These are phyloP conservation scores for Penicillium sp. DNA, from an alignment of 2,329 filamentous ascomycete genomes.

Conservation along the genomic window DNA sequence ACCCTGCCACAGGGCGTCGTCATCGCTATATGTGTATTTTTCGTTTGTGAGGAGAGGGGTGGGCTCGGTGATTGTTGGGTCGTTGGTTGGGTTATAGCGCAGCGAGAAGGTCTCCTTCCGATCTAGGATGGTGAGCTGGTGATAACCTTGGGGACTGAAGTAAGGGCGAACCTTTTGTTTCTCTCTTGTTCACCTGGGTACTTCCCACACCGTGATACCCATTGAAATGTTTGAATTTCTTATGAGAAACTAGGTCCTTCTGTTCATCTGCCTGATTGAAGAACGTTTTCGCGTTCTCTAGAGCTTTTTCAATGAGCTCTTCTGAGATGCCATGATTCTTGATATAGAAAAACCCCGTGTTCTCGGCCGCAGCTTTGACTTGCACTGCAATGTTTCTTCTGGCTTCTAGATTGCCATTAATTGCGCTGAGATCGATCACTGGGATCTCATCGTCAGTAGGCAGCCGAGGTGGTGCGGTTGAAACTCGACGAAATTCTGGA, in stretches of 20 bases:
- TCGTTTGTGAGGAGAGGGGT: slow-evolving; percentile 47
- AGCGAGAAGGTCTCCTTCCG: slow-evolving; percentile 54
- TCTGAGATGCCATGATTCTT: slow-evolving; percentile 50
- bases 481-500: slow-evolving; percentile 46
- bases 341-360: slow-evolving; percentile 59
- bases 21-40: slow-evolving; percentile 44
- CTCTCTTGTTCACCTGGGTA: slow-evolving; percentile 33
- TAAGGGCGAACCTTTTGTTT: slow-evolving; percentile 30
- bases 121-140: slow-evolving; percentile 35
- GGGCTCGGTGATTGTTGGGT: slow-evolving; percentile 47
- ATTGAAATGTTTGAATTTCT: slow-evolving; percentile 47
- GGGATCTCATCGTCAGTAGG: slow-evolving; percentile 52
- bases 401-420: slow-evolving; percentile 36
- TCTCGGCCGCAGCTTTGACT: slow-evolving; percentile 50
- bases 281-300: slow-evolving; percentile 35
- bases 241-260: slow-evolving; percentile 40
- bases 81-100: slow-evolving; percentile 55
- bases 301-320: slow-evolving; percentile 18
- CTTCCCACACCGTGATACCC: slow-evolving; percentile 43
- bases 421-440: slow-evolving; percentile 52
- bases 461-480: slow-evolving; percentile 42
- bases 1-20: slow-evolving; percentile 56
- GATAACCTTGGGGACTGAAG: neutral
- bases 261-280: slow-evolving; percentile 49
- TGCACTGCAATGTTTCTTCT: slow-evolving; percentile 43